Base-by-base conservation (phyloP, 352 stramenopile genomes). In the Bremia lactucae region DNA sequence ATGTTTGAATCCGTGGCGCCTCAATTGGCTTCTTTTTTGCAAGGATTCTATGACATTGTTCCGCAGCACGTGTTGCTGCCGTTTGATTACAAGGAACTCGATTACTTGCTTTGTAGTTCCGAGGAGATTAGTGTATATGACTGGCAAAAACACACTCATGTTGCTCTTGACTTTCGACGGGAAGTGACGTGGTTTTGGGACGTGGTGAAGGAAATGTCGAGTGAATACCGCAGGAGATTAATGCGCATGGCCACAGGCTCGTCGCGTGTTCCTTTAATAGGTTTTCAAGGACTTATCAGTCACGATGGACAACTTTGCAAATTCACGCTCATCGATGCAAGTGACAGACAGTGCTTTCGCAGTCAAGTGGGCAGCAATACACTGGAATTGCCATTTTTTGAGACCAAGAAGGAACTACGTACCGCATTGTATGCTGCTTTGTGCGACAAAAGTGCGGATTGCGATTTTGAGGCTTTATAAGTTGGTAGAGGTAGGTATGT, bases 51-150 rank as follows among this genome's bases (percentile, higher is more conserved):
- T 54, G 92, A 98, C 49, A 81, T 98, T 13, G 79, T 98, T 23
- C 93, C 95, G 9, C 79, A 93, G 46, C 65, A 81, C 8, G 59
- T 97, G n/a, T 61, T 98, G 16, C 81, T 91, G 16, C 72, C 96
- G 14, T 98, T 98, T 62, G 91, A 98, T 59, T 95, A 94, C 46
- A 85, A 97, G 55, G 93, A 98, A 62, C 59, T 98, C 4, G 93
- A 98, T 52, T 75, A 97, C 20, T 55, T 98, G 16, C 80, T 98
- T 46, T 97, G 92, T 50, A 91, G 92, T 9, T 67, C 96, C 15
- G 87, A 95, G 4, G 65, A 81, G 52, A 95, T 98, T 42, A 73
- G 96, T 46, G 84, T 98, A 21, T 59, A 80, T 1, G 92, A 98
- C 57, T 98, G 94, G 94, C 73, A 83, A 52, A 56, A 53, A 6